Percentiles rank a stretch among this genome's conserved stretches.
Evolutionary conservation across 208 protist genomes (phyloP).

Genomic region (Leishmania tropica): DNA sequence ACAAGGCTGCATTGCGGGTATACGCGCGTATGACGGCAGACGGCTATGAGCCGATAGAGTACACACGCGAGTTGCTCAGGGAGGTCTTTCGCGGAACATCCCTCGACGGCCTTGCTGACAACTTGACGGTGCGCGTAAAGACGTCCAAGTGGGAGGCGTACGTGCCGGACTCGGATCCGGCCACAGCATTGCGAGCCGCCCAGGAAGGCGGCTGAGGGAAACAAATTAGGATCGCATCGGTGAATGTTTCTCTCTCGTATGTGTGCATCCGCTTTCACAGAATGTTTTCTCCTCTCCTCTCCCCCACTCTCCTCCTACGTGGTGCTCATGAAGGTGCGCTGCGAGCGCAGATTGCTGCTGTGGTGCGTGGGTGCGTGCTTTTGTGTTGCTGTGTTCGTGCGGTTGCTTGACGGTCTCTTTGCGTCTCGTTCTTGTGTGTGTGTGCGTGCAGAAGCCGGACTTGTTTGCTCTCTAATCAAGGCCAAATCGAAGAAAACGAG

Average conservation of each 20-base stretch:
- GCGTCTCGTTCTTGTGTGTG: background rate
- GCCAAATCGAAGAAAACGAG: background rate
- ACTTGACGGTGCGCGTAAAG: conserved; percentile 59
- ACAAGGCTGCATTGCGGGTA: conserved; percentile 53
- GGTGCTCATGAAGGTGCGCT: background rate
- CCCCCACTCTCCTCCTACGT: no score
- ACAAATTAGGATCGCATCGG: background rate
- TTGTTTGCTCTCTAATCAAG: background rate
- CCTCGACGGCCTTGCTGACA: conserved; percentile 65
- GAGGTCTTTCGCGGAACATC: conserved; percentile 57
- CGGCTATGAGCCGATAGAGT: conserved; percentile 73
- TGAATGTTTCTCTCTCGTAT: background rate
- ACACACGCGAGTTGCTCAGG: conserved; percentile 63
- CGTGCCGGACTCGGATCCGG: conserved; percentile 78
- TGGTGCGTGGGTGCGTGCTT: background rate
- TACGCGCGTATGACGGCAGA: conserved; percentile 83
- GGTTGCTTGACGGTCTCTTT: background rate
- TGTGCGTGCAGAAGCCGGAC: background rate
- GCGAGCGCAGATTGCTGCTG: background rate
- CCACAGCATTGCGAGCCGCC: conserved; percentile 56
- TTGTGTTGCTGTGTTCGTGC: background rate
- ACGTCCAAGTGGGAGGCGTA: conserved; percentile 40
- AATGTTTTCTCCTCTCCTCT: no score
- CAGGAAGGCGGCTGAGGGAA: conserved; percentile 17
- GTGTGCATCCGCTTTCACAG: background rate